A percentile compares a stretch with the other conserved stretches of the same genome.
Conservation (phyloP, 371 early-diverging fungal species). For the Chytridium lagenaria region DNA sequence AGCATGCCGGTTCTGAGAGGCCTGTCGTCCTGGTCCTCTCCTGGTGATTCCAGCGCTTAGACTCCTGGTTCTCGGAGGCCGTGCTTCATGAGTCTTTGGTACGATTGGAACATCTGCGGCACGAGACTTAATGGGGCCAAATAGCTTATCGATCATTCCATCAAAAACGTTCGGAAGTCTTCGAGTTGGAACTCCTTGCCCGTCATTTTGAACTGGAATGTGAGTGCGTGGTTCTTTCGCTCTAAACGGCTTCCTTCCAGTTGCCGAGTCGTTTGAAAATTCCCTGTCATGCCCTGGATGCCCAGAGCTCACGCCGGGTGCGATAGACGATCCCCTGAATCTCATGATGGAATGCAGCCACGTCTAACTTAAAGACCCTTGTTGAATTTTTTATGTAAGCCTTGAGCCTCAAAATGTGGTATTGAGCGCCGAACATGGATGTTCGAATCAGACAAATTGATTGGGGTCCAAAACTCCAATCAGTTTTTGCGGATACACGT, state of each 20-base stretch:
- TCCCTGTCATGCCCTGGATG: neutral
- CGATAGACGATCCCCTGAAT: neutral
- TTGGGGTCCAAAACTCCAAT: neutral
- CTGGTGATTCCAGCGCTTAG: neutral
- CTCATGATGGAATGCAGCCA: too few relatives aligned
- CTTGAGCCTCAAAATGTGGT: neutral
- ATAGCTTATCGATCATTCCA: conserved; percentile 9
- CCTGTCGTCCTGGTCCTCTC: neutral
- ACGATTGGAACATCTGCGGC: neutral
- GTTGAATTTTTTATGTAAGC: neutral
- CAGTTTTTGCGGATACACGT: too few relatives aligned
- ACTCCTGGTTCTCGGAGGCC: neutral
- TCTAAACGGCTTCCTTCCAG: neutral
- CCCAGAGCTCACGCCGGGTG: neutral
- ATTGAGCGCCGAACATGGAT: neutral
- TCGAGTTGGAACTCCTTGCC: conserved; percentile 1
- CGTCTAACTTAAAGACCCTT: too few relatives aligned
- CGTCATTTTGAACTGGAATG: neutral
- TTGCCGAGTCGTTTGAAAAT: neutral
- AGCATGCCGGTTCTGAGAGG: neutral
- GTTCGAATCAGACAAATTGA: neutral
- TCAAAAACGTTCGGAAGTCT: conserved; percentile 11
- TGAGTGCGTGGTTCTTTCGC: neutral
- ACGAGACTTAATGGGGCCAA: conserved; percentile 5
- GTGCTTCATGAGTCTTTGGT: neutral